Percentiles rank a stretch among this genome's conserved stretches.
Evolutionary conservation across 2,329 filamentous ascomycete genomes (phyloP).

Genomic region (Aspergillus ochraceoroseus): DNA sequence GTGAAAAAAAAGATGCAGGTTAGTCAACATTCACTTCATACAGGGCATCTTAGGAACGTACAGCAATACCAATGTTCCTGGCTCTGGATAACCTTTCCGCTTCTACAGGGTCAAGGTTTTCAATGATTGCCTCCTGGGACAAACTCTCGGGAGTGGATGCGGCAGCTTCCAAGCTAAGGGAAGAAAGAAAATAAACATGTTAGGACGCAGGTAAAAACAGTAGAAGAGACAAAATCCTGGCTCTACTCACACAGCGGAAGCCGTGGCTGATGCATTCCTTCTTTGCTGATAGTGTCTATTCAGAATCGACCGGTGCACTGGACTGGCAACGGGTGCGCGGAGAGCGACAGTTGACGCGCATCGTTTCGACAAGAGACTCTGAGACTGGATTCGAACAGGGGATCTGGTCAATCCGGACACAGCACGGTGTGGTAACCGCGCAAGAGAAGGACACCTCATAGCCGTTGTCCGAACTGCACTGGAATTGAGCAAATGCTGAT

Average conservation of each 20-base stretch:
- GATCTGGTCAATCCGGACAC: constrained; percentile 36
- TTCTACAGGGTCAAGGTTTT: constrained; percentile 76
- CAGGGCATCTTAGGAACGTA: constrained; percentile 42
- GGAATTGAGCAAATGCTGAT: constrained; percentile 25
- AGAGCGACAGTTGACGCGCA: constrained; percentile 38
- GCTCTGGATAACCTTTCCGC: constrained; percentile 71
- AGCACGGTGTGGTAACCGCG: constrained; percentile 39
- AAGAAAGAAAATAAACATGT: constrained; percentile 12
- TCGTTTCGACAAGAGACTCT: constrained; percentile 36
- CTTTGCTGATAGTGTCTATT: constrained; percentile 42
- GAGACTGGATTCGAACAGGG: constrained; percentile 33
- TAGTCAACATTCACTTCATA: background rate
- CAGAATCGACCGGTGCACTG: constrained; percentile 36
- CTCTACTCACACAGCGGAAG: constrained; percentile 42
- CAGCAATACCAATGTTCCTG: constrained; percentile 96
- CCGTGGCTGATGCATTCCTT: constrained; percentile 41
- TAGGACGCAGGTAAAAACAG: background rate
- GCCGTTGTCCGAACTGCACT: constrained; percentile 26
- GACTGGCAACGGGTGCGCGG: constrained; percentile 31
- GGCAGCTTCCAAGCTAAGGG: constrained; percentile 54
- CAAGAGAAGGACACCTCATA: constrained; percentile 42
- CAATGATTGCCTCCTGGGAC: constrained; percentile 63
- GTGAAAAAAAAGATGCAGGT: constrained; percentile 3
- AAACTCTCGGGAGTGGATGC: constrained; percentile 53
- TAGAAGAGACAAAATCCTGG: background rate